A percentile compares a stretch with the other conserved stretches of the same genome.
Conservation (phyloP, 164 flowering plant species). For the Kalanchoe fedtschenkoi region DNA sequence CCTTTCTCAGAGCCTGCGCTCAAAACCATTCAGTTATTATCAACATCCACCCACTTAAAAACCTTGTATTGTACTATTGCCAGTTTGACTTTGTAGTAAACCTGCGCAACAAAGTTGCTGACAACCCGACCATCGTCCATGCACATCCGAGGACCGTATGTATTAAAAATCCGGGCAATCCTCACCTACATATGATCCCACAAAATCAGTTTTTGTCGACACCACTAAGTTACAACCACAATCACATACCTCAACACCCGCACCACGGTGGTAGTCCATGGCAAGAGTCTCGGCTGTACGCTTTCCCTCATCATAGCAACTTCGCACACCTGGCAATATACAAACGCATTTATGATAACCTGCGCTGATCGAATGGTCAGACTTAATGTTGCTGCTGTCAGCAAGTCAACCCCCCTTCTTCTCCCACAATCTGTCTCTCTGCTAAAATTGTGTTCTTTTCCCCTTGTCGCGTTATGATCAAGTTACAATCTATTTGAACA, state of each 20-base stretch:
- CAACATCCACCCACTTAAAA: not conserved
- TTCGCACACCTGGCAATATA: constrained; percentile 68
- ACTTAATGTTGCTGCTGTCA: not conserved
- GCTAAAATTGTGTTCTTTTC: too few relatives aligned
- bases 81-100: constrained; percentile 8
- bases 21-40: not conserved
- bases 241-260: constrained; percentile 46
- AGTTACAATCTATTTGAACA: too few relatives aligned
- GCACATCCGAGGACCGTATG: constrained; percentile 95
- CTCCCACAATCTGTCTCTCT: too few relatives aligned
- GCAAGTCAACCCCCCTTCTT: too few relatives aligned
- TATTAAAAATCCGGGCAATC: constrained; percentile 93
- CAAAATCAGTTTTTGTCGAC: too few relatives aligned
- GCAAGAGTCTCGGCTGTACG: constrained; percentile 79
- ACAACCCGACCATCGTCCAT: constrained; percentile 98
- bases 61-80: not conserved
- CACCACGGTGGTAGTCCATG: constrained; percentile 84
- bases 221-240: not conserved
- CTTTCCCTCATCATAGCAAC: constrained; percentile 82
- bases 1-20: constrained; percentile 84
- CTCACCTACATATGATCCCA: constrained; percentile 47
- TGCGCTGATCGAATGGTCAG: not conserved
- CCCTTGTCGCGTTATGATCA: too few relatives aligned
- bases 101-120: constrained; percentile 97
- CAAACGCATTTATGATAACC: not conserved